A percentile compares a stretch with the other conserved stretches of the same genome.
Conservation (phyloP, 164 flowering plant species). For the Brasenia schreberi region DNA sequence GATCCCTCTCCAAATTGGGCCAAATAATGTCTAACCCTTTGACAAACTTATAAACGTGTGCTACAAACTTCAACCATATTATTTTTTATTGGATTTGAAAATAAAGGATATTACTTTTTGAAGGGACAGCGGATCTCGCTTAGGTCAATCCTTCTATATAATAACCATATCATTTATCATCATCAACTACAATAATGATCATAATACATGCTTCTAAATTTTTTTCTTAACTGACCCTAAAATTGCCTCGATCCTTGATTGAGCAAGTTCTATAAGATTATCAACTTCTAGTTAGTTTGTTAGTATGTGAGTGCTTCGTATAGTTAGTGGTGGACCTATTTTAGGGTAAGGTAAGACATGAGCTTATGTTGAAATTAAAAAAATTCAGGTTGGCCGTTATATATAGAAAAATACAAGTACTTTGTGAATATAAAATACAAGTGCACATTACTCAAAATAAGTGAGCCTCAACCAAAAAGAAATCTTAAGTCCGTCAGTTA, state of each 20-base stretch:
- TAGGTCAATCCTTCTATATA: neutral
- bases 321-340: neutral
- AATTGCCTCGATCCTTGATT: too few relatives aligned
- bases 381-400: neutral
- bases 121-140: neutral
- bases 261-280: too few relatives aligned
- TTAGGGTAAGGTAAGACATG: neutral
- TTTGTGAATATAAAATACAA: too few relatives aligned
- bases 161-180: neutral
- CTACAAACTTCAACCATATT: neutral
- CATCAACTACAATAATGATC: neutral
- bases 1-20: neutral
- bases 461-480: neutral
- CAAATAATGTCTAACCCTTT: neutral
- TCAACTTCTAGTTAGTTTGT: neutral
- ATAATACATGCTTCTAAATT: too few relatives aligned
- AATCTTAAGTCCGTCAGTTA: too few relatives aligned
- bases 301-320: neutral
- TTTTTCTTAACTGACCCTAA: too few relatives aligned
- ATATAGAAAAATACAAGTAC: too few relatives aligned
- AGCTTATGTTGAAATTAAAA: too few relatives aligned
- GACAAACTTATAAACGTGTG: neutral
- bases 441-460: too few relatives aligned
- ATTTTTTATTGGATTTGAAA: neutral
- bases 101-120: neutral